A percentile compares a stretch with the other conserved stretches of the same genome.
These are phyloP conservation scores for Pestalotiopsis sp. DNA, from an alignment of 2,329 filamentous ascomycete genomes.

Conservation along the genomic window DNA sequence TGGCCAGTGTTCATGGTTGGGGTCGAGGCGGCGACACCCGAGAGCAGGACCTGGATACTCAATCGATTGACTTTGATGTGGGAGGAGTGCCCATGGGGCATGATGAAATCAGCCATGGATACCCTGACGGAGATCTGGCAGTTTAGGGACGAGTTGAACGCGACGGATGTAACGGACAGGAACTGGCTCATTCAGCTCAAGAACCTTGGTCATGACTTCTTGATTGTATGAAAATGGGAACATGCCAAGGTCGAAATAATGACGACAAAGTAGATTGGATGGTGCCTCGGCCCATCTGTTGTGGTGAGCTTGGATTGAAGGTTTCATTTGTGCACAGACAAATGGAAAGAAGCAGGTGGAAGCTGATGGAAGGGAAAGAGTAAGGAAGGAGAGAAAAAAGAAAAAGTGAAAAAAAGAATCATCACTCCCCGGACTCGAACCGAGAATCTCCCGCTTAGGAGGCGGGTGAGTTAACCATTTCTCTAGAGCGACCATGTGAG, in stretches of 20 bases:
- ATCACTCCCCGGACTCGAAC: conserved; percentile 12
- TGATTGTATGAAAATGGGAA: conserved; percentile 43
- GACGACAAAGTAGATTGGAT: not conserved
- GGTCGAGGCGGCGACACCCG: conserved; percentile 52
- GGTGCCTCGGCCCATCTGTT: not conserved
- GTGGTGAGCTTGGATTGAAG: not conserved
- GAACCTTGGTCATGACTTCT: conserved; percentile 45
- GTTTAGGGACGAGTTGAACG: conserved; percentile 38
- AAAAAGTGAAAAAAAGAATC: not conserved
- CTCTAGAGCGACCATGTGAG: conserved; percentile 3
- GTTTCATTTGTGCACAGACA: too few relatives aligned
- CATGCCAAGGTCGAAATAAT: not conserved
- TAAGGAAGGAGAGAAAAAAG: not conserved
- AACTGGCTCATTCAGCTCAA: conserved; percentile 47
- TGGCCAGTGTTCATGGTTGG: conserved; percentile 64
- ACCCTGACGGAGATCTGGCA: conserved; percentile 51
- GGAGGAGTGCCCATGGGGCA: conserved; percentile 51
- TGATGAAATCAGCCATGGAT: conserved; percentile 53
- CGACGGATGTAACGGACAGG: conserved; percentile 17
- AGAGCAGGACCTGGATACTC: conserved; percentile 54
- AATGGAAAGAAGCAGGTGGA: too few relatives aligned
- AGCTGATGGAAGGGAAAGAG: not conserved
- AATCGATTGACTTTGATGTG: conserved; percentile 48
- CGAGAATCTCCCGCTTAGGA: conserved; percentile 13
- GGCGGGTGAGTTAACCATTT: conserved; percentile 15